These are phyloP conservation scores for Vigna radiata DNA, from an alignment of 306 rosid genomes.

Conservation along the genomic window DNA sequence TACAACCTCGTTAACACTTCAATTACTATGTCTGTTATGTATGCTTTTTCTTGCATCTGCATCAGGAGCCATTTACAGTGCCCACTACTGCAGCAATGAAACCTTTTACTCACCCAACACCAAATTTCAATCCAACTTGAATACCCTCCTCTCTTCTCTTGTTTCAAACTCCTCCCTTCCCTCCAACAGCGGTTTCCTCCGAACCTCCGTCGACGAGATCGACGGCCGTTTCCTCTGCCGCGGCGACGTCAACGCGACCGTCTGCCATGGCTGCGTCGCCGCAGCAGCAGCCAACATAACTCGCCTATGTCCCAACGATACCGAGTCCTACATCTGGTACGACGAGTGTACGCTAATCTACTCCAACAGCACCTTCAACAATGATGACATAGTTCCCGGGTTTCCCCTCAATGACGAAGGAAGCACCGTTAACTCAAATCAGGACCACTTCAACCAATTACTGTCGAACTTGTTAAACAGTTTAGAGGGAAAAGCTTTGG, in stretches of 20 bases:
- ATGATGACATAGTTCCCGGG: conserved; percentile 1
- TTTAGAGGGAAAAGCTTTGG: not conserved
- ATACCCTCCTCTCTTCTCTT: conserved; percentile 49
- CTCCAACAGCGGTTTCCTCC: conserved; percentile 32
- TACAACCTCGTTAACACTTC: not conserved
- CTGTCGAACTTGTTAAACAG: not conserved
- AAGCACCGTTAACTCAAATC: not conserved
- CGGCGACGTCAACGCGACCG: conserved; percentile 1
- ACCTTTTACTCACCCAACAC: not conserved
- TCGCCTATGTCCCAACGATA: not conserved
- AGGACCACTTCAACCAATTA: not conserved
- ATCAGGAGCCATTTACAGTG: not conserved
- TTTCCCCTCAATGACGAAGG: not conserved
- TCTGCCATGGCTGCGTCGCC: not conserved
- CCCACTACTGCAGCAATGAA: not conserved
- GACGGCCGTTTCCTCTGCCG: conserved; percentile 9
- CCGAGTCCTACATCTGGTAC: conserved; percentile 47
- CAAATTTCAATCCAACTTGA: not conserved
- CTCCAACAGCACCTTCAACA: conserved; percentile 41
- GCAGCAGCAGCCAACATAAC: not conserved
- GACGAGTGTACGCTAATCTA: conserved; percentile 51
- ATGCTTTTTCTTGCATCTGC: not conserved
- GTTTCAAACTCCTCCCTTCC: conserved; percentile 45
- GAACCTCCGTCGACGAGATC: not conserved
- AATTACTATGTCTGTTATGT: not conserved